Percentiles rank a stretch among this genome's conserved stretches.
phyloP scores from a whole-genome alignment of 495 filamentous ascomycete species.

The Podospora appendiculata region DNA sequence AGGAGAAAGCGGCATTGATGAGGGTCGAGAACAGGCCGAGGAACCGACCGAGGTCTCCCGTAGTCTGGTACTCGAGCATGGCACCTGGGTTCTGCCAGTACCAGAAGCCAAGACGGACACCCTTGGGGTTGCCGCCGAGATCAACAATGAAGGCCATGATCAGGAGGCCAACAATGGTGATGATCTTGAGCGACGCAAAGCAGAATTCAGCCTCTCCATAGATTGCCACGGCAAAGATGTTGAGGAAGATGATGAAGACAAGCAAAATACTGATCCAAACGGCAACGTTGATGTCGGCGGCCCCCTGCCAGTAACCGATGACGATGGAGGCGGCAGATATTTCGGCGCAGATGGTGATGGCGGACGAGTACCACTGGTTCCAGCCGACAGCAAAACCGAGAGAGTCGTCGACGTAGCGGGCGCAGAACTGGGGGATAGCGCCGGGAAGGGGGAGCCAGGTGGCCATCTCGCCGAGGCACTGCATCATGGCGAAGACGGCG shows the following conservation, averaged over 20 bases:
- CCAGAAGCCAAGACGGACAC: conserved; percentile 49
- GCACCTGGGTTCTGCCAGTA: conserved; percentile 61
- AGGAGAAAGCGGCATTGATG: conserved; percentile 25
- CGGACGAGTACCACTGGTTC: conserved; percentile 40
- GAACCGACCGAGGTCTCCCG: conserved; percentile 34
- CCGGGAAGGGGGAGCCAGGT: conserved; percentile 52
- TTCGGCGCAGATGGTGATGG: conserved; percentile 28
- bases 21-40: conserved; percentile 21
- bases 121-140: conserved; percentile 47
- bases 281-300: conserved; percentile 29
- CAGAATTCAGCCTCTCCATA: conserved; percentile 51
- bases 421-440: conserved; percentile 50
- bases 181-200: conserved; percentile 50
- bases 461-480: conserved; percentile 46
- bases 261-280: conserved; percentile 44
- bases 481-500: conserved; percentile 23
- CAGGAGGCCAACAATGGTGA: conserved; percentile 54
- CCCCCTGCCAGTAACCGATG: conserved; percentile 38
- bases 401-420: conserved; percentile 61
- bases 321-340: conserved; percentile 33
- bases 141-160: conserved; percentile 55
- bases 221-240: conserved; percentile 23
- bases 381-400: conserved; percentile 71
- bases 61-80: conserved; percentile 45
- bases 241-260: conserved; percentile 19